These are phyloP conservation scores for Xylaria sp. DNA, from an alignment of 2,329 filamentous ascomycete genomes.

Conservation along the genomic window DNA sequence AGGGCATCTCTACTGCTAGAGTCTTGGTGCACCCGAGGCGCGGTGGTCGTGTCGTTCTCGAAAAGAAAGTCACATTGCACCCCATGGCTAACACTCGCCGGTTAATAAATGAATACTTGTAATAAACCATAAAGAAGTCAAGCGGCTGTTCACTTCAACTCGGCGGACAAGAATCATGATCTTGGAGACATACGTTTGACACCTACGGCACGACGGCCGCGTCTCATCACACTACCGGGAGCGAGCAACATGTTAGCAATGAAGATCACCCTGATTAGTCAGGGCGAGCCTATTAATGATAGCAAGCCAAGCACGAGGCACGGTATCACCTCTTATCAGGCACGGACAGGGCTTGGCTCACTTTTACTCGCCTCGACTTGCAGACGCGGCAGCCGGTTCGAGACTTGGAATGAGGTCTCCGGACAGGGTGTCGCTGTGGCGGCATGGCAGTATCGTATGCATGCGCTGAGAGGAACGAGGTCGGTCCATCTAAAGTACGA, in stretches of 20 bases:
- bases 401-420: slow-evolving; percentile 45
- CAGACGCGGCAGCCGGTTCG: slow-evolving; percentile 45
- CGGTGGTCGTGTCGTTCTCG: slow-evolving; percentile 19
- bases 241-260: slow-evolving; percentile 14
- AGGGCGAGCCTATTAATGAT: neutral
- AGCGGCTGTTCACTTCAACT: neutral
- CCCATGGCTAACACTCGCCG: slow-evolving; percentile 35
- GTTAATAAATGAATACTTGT: neutral
- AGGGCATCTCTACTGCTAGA: slow-evolving; percentile 35
- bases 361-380: slow-evolving; percentile 45
- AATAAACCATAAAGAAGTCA: neutral
- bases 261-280: neutral
- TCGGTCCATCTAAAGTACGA: slow-evolving; percentile 30
- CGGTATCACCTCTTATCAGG: slow-evolving; percentile 1
- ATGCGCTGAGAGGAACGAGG: slow-evolving; percentile 9
- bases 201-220: slow-evolving; percentile 44
- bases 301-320: neutral
- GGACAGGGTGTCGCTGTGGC: slow-evolving; percentile 38
- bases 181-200: slow-evolving; percentile 39
- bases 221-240: slow-evolving; percentile 43
- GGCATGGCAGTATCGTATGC: slow-evolving; percentile 31
- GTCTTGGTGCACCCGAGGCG: slow-evolving; percentile 12
- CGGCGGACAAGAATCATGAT: neutral
- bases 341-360: slow-evolving; percentile 23
- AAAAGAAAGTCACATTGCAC: slow-evolving; percentile 41